These are phyloP conservation scores for Rugonectria rugulosa DNA, from an alignment of 2,329 filamentous ascomycete genomes.

Conservation along the genomic window DNA sequence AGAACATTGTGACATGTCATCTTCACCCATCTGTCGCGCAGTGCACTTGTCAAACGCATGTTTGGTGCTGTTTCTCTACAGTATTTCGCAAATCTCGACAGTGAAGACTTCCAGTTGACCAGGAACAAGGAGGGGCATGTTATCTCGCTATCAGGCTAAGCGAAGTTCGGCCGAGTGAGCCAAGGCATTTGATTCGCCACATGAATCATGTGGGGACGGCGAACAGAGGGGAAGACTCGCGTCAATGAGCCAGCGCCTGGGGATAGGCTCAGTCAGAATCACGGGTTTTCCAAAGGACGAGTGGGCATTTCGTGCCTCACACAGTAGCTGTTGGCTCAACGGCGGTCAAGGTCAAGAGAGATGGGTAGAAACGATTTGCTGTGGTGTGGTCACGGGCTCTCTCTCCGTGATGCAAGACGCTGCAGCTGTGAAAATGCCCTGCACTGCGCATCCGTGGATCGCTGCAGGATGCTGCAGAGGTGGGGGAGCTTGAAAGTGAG, in stretches of 20 bases:
- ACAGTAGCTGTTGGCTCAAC: neutral
- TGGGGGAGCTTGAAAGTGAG: constrained; percentile 9
- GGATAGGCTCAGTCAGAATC: too few relatives aligned
- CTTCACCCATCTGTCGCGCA: too few relatives aligned
- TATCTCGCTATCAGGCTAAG: constrained; percentile 17
- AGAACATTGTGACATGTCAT: too few relatives aligned
- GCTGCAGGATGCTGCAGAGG: constrained; percentile 10
- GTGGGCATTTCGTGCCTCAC: neutral
- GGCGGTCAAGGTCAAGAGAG: neutral
- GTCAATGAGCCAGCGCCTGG: too few relatives aligned
- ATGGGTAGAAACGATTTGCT: neutral
- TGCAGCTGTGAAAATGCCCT: constrained; percentile 1
- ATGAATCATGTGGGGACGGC: neutral
- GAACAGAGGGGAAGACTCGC: neutral
- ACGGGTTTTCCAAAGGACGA: too few relatives aligned
- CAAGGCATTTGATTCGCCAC: constrained; percentile 6
- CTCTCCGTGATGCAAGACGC: constrained; percentile 7
- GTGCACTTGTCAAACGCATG: neutral
- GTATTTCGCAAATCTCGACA: too few relatives aligned
- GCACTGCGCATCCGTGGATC: constrained; percentile 4
- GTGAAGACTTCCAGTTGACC: neutral
- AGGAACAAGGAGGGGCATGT: neutral
- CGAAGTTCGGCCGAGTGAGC: constrained; percentile 16
- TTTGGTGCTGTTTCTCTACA: too few relatives aligned
- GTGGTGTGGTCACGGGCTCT: neutral